Evolutionary conservation across 2,329 filamentous ascomycete genomes (phyloP), one percentile per base, ranked within the genome.

Genomic region (Teratosphaeria viscida): DNA sequence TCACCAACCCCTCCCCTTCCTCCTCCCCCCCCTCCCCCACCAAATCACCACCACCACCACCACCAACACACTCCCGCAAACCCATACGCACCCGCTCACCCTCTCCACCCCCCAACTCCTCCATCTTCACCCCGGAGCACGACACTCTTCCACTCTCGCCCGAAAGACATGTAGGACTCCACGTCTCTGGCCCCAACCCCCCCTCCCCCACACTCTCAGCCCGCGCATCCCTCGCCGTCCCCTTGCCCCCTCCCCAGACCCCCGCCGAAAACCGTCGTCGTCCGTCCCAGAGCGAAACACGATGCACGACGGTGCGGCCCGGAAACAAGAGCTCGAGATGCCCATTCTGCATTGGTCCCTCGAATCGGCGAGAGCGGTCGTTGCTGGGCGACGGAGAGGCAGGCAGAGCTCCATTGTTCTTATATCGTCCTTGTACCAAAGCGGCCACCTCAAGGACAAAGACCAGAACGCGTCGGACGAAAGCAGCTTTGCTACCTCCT

Each of bases 71-170:
- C 14, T 47, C 43, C 78, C 0, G 23, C 23, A 23, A 74, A 70
- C 52, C 78, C 74, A 16, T 80, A 68, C 63, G 78, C 76, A 26
- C 79, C 72, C 0, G 78, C 79, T 53, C 80, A 71, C 63, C 81
- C 77, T 1, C 78, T 81, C 14, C 80, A 72, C 16, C 81, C 72
- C 71, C 2, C 80, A 71, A 1, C 77, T 78, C 54, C 80, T 79
- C 11, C 1, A 58, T 73, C 74, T 19, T 59, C 62, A 27, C 61
- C 47, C 14, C 60, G 57, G n/a, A 10, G 19, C 16, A 19, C 43
- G 43, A n/a, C 16, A 23, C 62, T 58, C 29, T 35, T 37, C 23
- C 23, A 23, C 23, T 23, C 23, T 23, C 23, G 23, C 23, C 23
- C 19, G 19, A 19, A 19, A 19, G 19, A 19, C 19, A 19, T 19